Evolutionary conservation across 2,329 filamentous ascomycete species (phyloP), one percentile per base, ranked within the genome.

Genomic region (Fusarium sp.): DNA sequence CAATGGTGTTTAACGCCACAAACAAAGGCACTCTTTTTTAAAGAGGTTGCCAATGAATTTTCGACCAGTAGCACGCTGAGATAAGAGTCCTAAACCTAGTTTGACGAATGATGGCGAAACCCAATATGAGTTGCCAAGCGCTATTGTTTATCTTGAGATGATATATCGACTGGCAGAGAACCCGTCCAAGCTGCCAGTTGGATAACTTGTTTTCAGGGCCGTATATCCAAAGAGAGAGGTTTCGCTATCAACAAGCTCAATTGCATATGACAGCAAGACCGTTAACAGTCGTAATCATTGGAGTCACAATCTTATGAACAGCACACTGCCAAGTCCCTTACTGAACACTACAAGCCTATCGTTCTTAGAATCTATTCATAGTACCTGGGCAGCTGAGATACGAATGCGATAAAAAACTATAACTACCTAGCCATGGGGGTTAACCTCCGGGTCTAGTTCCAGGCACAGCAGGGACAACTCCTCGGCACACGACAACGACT

Each of bases 41-140:
- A 38, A 6, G 34, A 38, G 34, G 18, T 38, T 38, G 6, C 18
- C 6, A n/a, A 38, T 38, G 34, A 7, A 18, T 25, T 22, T 38
- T 62, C 29, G 22, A 34, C 29, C 18, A 24, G 57, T 45, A 27
- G 25, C 18, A 34, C 34, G 41, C 56, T 61, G 34, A 60, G 44
- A 4, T 15, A n/a, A 12, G 24, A 40, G n/a, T 16, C 30, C 29
- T 20, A 2, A 22, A 18, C 29, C 18, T n/a, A 20, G 11, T 15
- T 43, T n/a, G 12, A 27, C 13, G n/a, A 46, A 29, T 40, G 18
- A 34, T 20, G 16, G 20, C 27, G 20, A 58, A 46, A 43, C 20
- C 24, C 58, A 24, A 47, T 15, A 44, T 46, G 24, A 24, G 11
- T 25, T 25, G 18, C 30, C 7, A n/a, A 51, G 11, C 6, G 11